Conservation (phyloP, 108 stramenopile genomes). For the Aurantiochytrium sp. region DNA sequence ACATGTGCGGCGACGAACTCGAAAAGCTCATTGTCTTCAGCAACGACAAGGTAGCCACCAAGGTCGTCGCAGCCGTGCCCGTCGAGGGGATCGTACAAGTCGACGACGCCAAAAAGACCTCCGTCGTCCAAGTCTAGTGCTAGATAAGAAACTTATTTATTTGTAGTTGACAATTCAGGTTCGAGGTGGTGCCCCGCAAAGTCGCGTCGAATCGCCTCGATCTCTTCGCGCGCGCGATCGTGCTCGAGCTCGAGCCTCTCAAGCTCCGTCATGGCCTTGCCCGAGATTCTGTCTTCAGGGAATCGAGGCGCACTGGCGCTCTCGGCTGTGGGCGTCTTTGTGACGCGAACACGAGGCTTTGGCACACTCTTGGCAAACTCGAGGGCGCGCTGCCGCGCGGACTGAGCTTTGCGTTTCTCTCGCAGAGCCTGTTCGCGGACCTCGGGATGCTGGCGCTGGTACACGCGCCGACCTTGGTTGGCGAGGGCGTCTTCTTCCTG, state of each 20-base stretch:
- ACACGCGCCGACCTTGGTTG: neutral
- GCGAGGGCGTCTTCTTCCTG: neutral
- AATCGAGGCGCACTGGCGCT: neutral
- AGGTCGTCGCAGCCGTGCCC: no score
- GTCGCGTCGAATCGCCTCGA: neutral
- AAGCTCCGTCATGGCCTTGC: neutral
- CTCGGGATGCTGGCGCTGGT: neutral
- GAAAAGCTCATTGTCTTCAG: neutral
- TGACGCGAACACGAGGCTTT: conserved; percentile 16
- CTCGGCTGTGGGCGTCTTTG: neutral
- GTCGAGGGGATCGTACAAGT: no score
- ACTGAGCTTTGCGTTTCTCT: conserved; percentile 15
- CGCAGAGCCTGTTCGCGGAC: neutral
- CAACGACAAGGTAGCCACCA: no score
- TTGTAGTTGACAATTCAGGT: no score
- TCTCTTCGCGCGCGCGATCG: neutral
- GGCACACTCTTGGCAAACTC: conserved; percentile 43
- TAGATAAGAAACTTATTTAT: no score
- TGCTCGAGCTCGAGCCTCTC: conserved; percentile 7
- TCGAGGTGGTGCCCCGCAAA: neutral
- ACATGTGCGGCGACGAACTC: neutral
- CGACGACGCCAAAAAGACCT: no score
- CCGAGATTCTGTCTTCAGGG: neutral
- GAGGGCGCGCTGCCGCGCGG: conserved; percentile 25
- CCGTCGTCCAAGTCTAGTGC: no score